A percentile compares a stretch with the other conserved stretches of the same genome.
Conservation (phyloP, 768 basidiomycete genomes). For the Agaricus subrufescens region DNA sequence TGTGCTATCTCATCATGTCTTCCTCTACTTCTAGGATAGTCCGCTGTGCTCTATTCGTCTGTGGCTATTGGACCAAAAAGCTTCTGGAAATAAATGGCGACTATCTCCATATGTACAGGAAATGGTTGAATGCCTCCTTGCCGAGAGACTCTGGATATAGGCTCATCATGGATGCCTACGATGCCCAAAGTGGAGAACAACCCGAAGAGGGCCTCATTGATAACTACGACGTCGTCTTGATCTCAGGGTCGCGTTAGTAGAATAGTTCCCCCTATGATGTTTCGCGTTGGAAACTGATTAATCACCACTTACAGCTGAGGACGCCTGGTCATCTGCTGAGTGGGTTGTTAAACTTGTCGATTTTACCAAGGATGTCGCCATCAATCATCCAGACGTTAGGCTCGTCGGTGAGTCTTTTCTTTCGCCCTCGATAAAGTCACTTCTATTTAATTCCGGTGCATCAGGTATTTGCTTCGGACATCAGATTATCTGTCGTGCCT, state of each 20-base stretch:
- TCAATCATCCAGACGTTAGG: not conserved
- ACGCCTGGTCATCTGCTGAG: conserved; percentile 66
- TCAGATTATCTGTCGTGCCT: conserved; percentile 65
- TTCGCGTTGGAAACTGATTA: not conserved
- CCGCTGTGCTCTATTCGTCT: conserved; percentile 49
- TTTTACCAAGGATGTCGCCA: conserved; percentile 32
- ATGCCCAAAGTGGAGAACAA: conserved; percentile 59
- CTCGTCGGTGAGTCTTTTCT: conserved; percentile 44
- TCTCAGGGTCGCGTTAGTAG: conserved; percentile 73
- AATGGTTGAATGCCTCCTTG: conserved; percentile 32
- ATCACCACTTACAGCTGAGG: conserved; percentile 43
- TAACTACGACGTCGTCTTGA: conserved; percentile 63
- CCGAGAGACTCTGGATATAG: conserved; percentile 20
- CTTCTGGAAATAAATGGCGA: conserved; percentile 42
- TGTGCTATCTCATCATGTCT: not conserved
- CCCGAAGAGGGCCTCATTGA: conserved; percentile 50
- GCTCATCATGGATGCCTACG: conserved; percentile 53
- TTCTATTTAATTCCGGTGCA: not conserved
- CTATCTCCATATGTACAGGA: conserved; percentile 49
- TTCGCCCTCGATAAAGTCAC: not conserved
- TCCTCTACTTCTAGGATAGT: not conserved
- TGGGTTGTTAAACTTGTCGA: conserved; percentile 73
- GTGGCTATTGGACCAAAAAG: conserved; percentile 50
- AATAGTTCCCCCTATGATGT: too few species aligned
- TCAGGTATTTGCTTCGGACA: conserved; percentile 91